Percentiles rank a stretch among this genome's conserved stretches.
These are phyloP conservation scores for Oleoguttula mirabilis DNA, from an alignment of 495 filamentous ascomycete genomes.

Conservation along the genomic window DNA sequence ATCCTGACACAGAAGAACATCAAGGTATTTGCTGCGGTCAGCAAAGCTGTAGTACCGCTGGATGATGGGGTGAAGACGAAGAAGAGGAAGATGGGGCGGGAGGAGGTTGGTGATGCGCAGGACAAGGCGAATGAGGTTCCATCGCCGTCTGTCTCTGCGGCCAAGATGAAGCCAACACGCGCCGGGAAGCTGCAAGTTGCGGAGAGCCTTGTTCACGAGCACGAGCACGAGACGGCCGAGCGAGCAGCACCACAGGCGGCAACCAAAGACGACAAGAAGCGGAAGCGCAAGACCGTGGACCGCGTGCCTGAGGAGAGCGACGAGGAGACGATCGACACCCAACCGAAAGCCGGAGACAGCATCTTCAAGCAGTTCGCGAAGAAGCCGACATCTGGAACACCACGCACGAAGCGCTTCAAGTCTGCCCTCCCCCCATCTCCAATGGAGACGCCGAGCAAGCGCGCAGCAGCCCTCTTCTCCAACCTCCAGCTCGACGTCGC, in stretches of 20 bases:
- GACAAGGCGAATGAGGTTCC: too few species aligned
- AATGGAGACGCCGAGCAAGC: constrained; percentile 13
- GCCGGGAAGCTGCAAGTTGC: too few species aligned
- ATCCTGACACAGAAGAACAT: constrained; percentile 1
- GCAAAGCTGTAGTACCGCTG: background rate
- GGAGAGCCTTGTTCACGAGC: too few species aligned
- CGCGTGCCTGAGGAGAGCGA: constrained; percentile 1
- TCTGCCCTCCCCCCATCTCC: constrained; percentile 11
- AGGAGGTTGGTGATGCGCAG: background rate
- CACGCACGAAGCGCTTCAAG: constrained; percentile 15
- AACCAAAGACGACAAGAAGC: constrained; percentile 4
- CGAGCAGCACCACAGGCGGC: background rate
- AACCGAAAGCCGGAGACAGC: background rate
- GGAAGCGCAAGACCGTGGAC: constrained; percentile 8
- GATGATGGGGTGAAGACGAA: constrained; percentile 11
- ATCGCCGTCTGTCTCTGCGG: too few species aligned
- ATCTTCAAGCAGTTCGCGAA: constrained; percentile 2
- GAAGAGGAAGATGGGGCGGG: constrained; percentile 5
- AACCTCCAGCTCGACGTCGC: constrained; percentile 4
- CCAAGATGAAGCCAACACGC: background rate
- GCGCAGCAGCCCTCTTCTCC: constrained; percentile 12
- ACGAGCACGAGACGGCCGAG: background rate
- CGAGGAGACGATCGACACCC: background rate
- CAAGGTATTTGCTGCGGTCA: constrained; percentile 4
- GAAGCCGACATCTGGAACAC: background rate